A percentile compares a stretch with the other conserved stretches of the same genome.
phyloP scores from a whole-genome alignment of 768 basidiomycete genomes.

The Pleurotus pulmonarius region DNA sequence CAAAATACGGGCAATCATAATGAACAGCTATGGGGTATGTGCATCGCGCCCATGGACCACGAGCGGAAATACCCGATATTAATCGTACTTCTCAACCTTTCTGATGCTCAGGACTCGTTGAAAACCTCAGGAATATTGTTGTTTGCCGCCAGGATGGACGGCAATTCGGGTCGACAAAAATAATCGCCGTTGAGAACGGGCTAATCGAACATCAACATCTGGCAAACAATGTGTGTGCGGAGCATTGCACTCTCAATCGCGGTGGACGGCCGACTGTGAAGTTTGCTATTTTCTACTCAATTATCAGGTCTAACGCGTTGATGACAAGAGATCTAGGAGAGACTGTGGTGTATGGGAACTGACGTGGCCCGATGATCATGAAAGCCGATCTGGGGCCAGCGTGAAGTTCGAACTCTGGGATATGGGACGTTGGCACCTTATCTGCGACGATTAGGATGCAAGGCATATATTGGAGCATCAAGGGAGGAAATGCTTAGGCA shows the following conservation, averaged over 20 bases:
- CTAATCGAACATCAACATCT: neutral
- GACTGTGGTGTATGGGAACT: neutral
- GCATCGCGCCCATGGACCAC: slow-evolving; percentile 1
- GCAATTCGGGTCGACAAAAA: neutral
- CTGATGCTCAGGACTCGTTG: neutral
- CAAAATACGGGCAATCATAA: neutral
- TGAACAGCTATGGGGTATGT: neutral
- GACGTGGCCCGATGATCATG: neutral
- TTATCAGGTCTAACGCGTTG: neutral
- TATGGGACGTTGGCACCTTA: neutral
- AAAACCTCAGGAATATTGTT: neutral
- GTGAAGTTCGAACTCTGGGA: neutral
- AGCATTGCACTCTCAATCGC: neutral
- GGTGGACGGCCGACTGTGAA: neutral
- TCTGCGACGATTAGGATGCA: neutral
- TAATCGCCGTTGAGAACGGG: slow-evolving; percentile 5
- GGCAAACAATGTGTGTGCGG: neutral
- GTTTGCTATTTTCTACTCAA: neutral
- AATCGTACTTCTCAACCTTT: slow-evolving; percentile 3
- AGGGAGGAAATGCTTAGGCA: slow-evolving; percentile 5
- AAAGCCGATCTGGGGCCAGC: neutral
- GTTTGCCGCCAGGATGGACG: neutral
- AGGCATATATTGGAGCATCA: slow-evolving; percentile 11
- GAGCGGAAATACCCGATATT: slow-evolving; percentile 6
- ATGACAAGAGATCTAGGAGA: neutral